These are phyloP conservation scores for Canariomyces notabilis DNA, from an alignment of 2,329 filamentous ascomycete genomes.

Conservation along the genomic window DNA sequence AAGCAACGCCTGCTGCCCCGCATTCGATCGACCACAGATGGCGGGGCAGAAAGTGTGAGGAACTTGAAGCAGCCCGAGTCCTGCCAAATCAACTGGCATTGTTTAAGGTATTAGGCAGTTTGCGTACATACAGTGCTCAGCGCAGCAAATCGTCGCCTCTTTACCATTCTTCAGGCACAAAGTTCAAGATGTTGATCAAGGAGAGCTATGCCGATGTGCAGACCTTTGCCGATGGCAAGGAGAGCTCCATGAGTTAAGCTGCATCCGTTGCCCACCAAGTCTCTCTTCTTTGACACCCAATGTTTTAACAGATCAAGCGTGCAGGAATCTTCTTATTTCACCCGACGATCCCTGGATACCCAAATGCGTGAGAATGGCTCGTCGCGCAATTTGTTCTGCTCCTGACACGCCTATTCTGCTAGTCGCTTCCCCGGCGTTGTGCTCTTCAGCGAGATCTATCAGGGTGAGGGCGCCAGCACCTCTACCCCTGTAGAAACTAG, in stretches of 20 bases:
- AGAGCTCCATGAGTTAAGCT: constrained; percentile 47
- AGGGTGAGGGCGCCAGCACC: constrained; percentile 53
- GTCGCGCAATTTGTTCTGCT: not conserved
- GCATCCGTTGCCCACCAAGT: too few species aligned
- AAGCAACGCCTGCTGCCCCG: constrained; percentile 21
- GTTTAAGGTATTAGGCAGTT: too few species aligned
- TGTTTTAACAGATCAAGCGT: not conserved
- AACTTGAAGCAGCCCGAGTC: not conserved
- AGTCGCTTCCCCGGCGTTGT: constrained; percentile 77
- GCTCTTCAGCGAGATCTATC: constrained; percentile 91
- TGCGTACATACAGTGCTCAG: too few species aligned
- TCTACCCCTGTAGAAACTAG: not conserved
- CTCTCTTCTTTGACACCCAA: not conserved
- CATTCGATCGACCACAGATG: constrained; percentile 4
- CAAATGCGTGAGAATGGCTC: constrained; percentile 63
- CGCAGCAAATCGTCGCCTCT: too few species aligned
- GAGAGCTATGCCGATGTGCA: constrained; percentile 49
- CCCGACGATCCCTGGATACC: constrained; percentile 77
- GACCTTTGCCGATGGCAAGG: constrained; percentile 48
- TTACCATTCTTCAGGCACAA: not conserved
- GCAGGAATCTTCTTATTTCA: constrained; percentile 86
- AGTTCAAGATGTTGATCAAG: constrained; percentile 46
- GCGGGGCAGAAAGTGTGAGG: constrained; percentile 10
- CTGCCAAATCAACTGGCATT: too few species aligned
- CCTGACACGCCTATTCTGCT: constrained; percentile 9